Conservation (phyloP, 73 alveolate genomes). For the Paramecium sexaurelia region DNA sequence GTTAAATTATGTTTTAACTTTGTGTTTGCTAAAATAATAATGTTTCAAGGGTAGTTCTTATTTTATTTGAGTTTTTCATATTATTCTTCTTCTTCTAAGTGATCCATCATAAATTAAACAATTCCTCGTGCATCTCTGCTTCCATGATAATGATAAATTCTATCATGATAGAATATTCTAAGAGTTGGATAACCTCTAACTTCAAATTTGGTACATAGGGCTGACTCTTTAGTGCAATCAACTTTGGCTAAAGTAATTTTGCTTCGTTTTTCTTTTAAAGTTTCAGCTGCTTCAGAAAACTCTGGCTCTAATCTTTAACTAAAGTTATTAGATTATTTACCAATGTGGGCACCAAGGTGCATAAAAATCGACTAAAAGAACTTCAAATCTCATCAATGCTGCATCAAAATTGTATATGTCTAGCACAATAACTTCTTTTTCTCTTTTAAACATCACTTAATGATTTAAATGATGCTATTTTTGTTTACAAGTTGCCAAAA, state of each 20-base stretch:
- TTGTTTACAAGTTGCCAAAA: background rate
- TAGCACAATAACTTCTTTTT: background rate
- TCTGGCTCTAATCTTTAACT: background rate
- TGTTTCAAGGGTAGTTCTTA: background rate
- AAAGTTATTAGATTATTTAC: background rate
- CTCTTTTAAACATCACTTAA: constrained; percentile 10
- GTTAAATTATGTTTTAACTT: background rate
- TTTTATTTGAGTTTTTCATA: background rate
- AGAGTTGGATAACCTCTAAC: constrained; percentile 54
- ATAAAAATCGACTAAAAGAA: constrained; percentile 9
- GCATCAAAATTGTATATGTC: constrained; percentile 8
- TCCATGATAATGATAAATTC: background rate
- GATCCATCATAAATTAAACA: background rate
- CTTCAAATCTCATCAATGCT: constrained; percentile 46
- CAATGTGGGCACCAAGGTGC: constrained; percentile 65
- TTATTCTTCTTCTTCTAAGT: constrained; percentile 7
- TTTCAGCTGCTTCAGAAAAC: constrained; percentile 19
- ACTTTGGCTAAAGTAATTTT: constrained; percentile 24
- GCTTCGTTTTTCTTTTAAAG: background rate
- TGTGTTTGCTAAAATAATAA: background rate
- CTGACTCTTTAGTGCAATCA: constrained; percentile 18
- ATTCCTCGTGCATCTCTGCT: background rate
- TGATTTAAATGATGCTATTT: background rate
- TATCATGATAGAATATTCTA: constrained; percentile 46
- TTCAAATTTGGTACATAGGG: background rate